Evolutionary conservation across 345 rosid species (phyloP), one percentile per base, ranked within the genome.

Genomic region (Lumnitzera racemosa): DNA sequence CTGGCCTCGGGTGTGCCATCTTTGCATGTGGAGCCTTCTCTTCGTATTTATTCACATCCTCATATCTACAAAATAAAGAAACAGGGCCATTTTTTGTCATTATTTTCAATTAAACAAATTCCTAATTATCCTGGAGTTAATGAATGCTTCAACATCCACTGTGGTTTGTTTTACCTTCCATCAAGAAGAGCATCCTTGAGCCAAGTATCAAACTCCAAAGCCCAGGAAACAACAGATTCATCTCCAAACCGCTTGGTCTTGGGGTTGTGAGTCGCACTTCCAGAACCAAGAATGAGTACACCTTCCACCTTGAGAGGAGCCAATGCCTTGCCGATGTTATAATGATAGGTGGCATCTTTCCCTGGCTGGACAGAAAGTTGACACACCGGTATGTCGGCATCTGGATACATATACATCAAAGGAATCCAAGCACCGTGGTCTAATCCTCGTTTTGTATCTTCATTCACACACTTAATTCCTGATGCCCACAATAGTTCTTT

Each of bases 401-500:
- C 96, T 0, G 99, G 99, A 58, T 86, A 94, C 99, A 94, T 94
- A 58, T 90, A 74, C 92, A 88, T 84, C 15, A 94, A 63, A 5
- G 96, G 97, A 63, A 86, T 84, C 99, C 99, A 94, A 17, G 97
- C 92, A 10, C 99, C 99, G 54, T 94, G 99, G 71, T 94, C 99
- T 48, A 94, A 79, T 47, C 99, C 97, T 4, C 95, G 83, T 31
- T 75, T 66, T 41, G 52, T 75, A 56, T 90, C 97, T 74, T 78
- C 92, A 43, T 75, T 56, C 9, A 90, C 92, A 5, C 64, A 80
- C 29, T 74, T 61, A 71, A 86, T 68, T 13, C 88, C 90, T 25
- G 84, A 75, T 2, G n/a, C 70, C 59, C 67, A 53, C 3, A 94
- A 71, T 76, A 94, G 61, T 57, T 90, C 84, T 73, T 80, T 94